These are phyloP conservation scores for Coccomyxa sp. DNA, from an alignment of 139 green algal genomes.

Conservation along the genomic window DNA sequence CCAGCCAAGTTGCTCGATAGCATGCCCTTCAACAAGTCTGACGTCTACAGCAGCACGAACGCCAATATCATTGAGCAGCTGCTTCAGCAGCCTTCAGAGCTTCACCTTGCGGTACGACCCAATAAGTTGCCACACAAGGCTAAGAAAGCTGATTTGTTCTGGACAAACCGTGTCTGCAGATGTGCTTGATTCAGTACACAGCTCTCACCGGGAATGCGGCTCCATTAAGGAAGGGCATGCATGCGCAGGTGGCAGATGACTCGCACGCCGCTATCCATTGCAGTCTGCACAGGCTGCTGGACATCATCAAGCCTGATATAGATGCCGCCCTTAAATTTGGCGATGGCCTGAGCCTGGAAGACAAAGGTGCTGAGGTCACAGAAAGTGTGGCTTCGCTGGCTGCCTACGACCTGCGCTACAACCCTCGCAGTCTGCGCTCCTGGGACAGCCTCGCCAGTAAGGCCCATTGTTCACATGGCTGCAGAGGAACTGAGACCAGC, in stretches of 20 bases:
- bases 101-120: background rate
- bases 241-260: background rate
- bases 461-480: background rate
- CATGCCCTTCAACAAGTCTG: background rate
- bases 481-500: no score
- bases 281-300: background rate
- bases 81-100: background rate
- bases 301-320: background rate
- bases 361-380: background rate
- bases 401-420: conserved; percentile 1
- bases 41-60: background rate
- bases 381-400: background rate
- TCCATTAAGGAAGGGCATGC: no score
- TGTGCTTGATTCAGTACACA: no score
- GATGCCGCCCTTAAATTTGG: background rate
- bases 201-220: no score
- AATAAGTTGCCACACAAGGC: no score
- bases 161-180: no score
- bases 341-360: background rate
- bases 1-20: background rate
- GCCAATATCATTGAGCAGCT: background rate
- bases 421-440: background rate
- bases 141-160: no score
- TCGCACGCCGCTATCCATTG: background rate
- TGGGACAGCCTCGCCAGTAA: conserved; percentile 7